These are phyloP conservation scores for Cryomyces minteri DNA, from an alignment of 495 filamentous ascomycete genomes.

Conservation along the genomic window DNA sequence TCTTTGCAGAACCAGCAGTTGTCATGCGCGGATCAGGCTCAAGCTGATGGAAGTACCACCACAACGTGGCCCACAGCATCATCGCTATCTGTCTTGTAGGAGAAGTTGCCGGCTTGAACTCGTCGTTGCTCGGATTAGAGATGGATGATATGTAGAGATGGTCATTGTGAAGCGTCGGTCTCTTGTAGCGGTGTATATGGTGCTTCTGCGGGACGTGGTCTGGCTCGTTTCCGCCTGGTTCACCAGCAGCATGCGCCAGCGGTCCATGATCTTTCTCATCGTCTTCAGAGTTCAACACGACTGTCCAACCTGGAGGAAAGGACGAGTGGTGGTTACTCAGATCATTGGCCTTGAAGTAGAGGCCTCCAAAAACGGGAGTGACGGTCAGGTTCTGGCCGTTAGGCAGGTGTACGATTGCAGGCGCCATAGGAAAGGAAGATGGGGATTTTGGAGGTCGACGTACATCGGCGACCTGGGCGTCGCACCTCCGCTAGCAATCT, in stretches of 20 bases:
- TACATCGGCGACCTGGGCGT: too few relatives aligned
- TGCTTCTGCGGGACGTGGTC: conserved; percentile 1
- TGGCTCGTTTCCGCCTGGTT: background rate
- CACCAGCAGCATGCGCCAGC: background rate
- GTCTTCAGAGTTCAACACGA: conserved; percentile 60
- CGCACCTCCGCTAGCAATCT: too few relatives aligned
- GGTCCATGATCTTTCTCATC: conserved; percentile 8
- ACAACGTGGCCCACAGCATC: conserved; percentile 90
- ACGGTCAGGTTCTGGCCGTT: conserved; percentile 74
- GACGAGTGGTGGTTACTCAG: conserved; percentile 43
- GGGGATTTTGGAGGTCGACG: too few relatives aligned
- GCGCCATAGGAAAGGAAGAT: conserved; percentile 14
- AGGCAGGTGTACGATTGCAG: conserved; percentile 43
- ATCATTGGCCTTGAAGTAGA: conserved; percentile 74
- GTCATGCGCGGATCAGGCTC: conserved; percentile 34
- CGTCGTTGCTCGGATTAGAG: conserved; percentile 57
- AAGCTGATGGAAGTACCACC: conserved; percentile 90
- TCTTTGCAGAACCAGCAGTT: conserved; percentile 41
- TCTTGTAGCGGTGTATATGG: conserved; percentile 43
- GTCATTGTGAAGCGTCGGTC: conserved; percentile 59
- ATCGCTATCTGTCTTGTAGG: conserved; percentile 77
- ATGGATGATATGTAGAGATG: conserved; percentile 80
- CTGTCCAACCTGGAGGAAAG: conserved; percentile 77
- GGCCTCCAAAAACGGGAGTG: conserved; percentile 67
- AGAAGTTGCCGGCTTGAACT: conserved; percentile 61